Evolutionary conservation across 2,329 filamentous ascomycete species (phyloP).

Genomic region (Colletotrichum abscissum): DNA sequence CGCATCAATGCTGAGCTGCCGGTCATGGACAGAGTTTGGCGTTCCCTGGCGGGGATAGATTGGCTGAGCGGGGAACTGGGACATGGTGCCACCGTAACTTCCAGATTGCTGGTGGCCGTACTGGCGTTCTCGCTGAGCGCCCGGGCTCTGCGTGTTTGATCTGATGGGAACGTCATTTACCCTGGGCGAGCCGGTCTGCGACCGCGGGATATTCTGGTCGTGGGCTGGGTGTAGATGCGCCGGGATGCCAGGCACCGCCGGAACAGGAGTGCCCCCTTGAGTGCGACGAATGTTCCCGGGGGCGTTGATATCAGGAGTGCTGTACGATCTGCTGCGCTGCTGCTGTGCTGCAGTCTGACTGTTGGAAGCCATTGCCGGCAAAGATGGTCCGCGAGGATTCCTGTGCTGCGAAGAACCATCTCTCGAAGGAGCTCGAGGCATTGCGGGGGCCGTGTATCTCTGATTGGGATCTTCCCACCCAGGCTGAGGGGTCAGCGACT

Average conservation of each 20-base stretch:
- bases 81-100: constrained; percentile 63
- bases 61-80: constrained; percentile 67
- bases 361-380: constrained; percentile 75
- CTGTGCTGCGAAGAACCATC: constrained; percentile 77
- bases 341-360: constrained; percentile 69
- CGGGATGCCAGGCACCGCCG: constrained; percentile 81
- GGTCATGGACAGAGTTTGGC: constrained; percentile 51
- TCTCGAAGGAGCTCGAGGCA: constrained; percentile 83
- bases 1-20: constrained; percentile 52
- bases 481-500: constrained; percentile 75
- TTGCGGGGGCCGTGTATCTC: constrained; percentile 89
- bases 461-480: constrained; percentile 80
- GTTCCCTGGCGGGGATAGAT: constrained; percentile 61
- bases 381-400: constrained; percentile 79
- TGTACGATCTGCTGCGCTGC: constrained; percentile 87
- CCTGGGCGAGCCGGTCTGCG: constrained; percentile 83
- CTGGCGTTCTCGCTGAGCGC: constrained; percentile 71
- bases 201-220: constrained; percentile 77
- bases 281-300: constrained; percentile 68
- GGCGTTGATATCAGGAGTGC: constrained; percentile 92
- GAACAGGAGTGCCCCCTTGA: constrained; percentile 67
- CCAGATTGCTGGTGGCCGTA: constrained; percentile 55
- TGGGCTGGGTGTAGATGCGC: constrained; percentile 72
- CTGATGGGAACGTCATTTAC: constrained; percentile 74
- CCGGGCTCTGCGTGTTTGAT: constrained; percentile 77